Evolutionary conservation across 2,329 filamentous ascomycete species (phyloP).

Genomic region (Pestalotiopsis sp.): DNA sequence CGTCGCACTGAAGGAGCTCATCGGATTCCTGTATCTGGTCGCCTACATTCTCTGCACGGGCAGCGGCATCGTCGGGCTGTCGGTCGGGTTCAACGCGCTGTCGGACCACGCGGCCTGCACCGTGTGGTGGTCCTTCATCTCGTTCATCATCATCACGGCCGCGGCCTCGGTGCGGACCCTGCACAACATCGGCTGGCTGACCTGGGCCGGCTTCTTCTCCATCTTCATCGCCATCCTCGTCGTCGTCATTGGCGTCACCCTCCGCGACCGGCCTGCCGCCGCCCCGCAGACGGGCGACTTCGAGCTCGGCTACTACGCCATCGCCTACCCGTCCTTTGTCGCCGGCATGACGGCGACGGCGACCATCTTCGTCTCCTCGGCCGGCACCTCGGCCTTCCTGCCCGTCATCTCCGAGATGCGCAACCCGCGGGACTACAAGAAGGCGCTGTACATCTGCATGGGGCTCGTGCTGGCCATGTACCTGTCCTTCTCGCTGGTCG

Average conservation of each 20-base stretch:
- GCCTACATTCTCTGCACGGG: constrained; percentile 59
- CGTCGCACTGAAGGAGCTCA: constrained; percentile 50
- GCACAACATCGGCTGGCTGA: constrained; percentile 62
- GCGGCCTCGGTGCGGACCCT: constrained; percentile 55
- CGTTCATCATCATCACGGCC: constrained; percentile 49
- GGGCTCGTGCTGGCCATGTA: constrained; percentile 42
- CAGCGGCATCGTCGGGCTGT: constrained; percentile 61
- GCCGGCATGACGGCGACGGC: constrained; percentile 58
- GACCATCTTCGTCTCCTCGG: constrained; percentile 61
- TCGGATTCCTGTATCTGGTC: constrained; percentile 58
- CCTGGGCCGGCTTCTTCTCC: constrained; percentile 60
- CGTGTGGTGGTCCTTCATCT: constrained; percentile 58
- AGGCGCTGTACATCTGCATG: constrained; percentile 55
- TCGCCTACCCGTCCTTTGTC: constrained; percentile 58
- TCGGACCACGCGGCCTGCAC: constrained; percentile 61
- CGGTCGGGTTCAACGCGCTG: constrained; percentile 61
- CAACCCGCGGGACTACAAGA: constrained; percentile 58
- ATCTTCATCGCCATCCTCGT: constrained; percentile 60
- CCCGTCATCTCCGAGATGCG: constrained; percentile 68
- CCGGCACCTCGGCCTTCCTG: constrained; percentile 62
- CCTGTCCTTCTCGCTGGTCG: constrained; percentile 59
- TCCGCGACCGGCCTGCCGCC: constrained; percentile 56
- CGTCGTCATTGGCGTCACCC: constrained; percentile 59
- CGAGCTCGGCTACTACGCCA: constrained; percentile 58
- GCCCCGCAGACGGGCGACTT: constrained; percentile 60